Conservation (phyloP, 2,329 filamentous ascomycete genomes). For the Dothideomycetes sp. region DNA sequence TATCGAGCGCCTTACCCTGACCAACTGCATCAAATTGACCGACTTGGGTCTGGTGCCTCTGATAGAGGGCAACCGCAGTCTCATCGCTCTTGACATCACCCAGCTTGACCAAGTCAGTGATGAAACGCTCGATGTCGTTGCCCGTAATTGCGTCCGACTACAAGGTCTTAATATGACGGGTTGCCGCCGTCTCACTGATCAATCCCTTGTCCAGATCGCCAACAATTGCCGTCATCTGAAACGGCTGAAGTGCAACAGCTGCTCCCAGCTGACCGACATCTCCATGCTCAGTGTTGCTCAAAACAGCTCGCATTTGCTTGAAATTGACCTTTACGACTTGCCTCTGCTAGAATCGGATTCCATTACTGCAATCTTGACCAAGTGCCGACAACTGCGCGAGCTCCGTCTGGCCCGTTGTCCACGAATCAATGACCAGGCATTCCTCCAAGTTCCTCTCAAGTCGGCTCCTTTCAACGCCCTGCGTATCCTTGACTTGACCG, state of each 20-base stretch:
- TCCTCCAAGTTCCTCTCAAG: constrained; percentile 63
- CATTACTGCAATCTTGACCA: constrained; percentile 68
- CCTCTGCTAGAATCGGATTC: constrained; percentile 71
- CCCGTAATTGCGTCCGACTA: constrained; percentile 70
- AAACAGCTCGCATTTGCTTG: constrained; percentile 84
- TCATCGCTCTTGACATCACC: constrained; percentile 86
- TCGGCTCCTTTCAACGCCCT: constrained; percentile 68
- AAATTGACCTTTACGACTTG: constrained; percentile 91
- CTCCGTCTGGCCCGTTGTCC: constrained; percentile 78
- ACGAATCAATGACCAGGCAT: constrained; percentile 78
- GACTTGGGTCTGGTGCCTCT: constrained; percentile 75
- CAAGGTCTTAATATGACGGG: constrained; percentile 90
- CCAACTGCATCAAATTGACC: constrained; percentile 76
- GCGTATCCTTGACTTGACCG: constrained; percentile 87
- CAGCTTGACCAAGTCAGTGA: constrained; percentile 74
- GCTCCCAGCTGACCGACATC: constrained; percentile 70
- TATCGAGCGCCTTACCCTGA: constrained; percentile 85
- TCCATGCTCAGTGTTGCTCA: constrained; percentile 78
- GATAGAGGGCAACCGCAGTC: constrained; percentile 65
- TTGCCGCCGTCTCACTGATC: constrained; percentile 76
- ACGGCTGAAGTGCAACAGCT: constrained; percentile 91
- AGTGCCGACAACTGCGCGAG: constrained; percentile 78
- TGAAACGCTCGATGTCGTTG: constrained; percentile 65
- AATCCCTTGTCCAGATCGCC: constrained; percentile 72
- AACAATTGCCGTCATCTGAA: constrained; percentile 79